phyloP scores from a whole-genome alignment of 805 yeast genomes.

The Starmerella cellae region DNA sequence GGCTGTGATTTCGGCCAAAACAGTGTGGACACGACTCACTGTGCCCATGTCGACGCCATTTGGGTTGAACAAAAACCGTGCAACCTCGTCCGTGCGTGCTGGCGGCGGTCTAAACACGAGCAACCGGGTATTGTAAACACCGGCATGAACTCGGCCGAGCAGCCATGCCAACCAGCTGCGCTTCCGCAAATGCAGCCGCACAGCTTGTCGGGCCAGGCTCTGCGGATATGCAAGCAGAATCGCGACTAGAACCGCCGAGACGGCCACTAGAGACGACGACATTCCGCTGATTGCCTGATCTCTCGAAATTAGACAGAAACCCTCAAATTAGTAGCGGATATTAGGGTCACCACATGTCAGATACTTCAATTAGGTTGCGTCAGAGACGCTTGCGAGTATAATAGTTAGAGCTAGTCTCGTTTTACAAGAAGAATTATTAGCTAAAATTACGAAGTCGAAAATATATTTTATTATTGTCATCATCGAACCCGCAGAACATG shows the following conservation, averaged over 20 bases:
- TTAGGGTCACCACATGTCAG: too few species aligned
- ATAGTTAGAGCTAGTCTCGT: too few species aligned
- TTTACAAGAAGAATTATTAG: too few species aligned
- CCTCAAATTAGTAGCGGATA: too few species aligned
- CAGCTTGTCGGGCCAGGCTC: neutral
- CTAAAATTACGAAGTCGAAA: too few species aligned
- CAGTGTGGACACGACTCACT: constrained; percentile 1
- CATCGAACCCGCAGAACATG: too few species aligned
- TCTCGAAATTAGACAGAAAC: too few species aligned
- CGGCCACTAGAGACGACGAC: neutral
- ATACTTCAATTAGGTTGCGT: too few species aligned
- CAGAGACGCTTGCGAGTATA: too few species aligned
- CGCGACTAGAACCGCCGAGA: neutral
- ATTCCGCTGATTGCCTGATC: too few species aligned
- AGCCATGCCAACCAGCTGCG: neutral
- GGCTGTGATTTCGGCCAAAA: constrained; percentile 1
- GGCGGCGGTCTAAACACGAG: neutral
- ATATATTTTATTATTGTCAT: too few species aligned
- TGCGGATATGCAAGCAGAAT: neutral
- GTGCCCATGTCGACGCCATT: constrained; percentile 8
- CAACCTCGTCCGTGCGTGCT: constrained; percentile 5
- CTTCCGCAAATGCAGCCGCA: neutral
- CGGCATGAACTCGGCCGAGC: neutral
- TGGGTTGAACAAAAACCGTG: constrained; percentile 6
- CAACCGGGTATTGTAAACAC: neutral